Base-by-base conservation (phyloP, 768 basidiomycete genomes). In the Termitomyces sp. region DNA sequence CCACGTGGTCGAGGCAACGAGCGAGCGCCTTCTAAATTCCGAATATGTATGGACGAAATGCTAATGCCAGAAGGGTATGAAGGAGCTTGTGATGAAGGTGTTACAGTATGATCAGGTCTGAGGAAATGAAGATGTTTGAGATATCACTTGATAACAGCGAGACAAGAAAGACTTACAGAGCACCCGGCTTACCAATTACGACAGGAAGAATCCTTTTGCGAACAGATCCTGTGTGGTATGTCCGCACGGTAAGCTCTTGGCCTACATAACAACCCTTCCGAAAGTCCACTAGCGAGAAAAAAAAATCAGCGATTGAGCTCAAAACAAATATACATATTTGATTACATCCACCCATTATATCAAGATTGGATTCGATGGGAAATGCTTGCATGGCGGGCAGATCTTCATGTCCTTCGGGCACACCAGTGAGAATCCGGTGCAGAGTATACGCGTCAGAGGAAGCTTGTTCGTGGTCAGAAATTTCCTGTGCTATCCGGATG, bases 261-360 rank as follows among this genome's bases (percentile, higher is more conserved):
- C 97, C 97, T 5, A 98, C 88, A 68, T 98, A 98, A 69, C 97
- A 99, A 3, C 97, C 97, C 75, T 99, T 99, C 58, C 92, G 79
- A 71, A 97, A 98, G 73, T 98, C 94, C 69, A 98, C 95, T 79
- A 47, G 16, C 63, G 28, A 44, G 40, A 61, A 32, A 44, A 32
- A 44, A 44, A 62, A 50, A 61, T 65, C 40, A 63, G 57, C 54
- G 43, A 59, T 41, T 20, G 13, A 55, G 26, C 49, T 36, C 26
- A n/a, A 4, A 47, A 33, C 13, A 55, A 26, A 50, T 36, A 30
- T 28, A 36, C 23, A 26, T 20, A 33, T 36, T 30, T 46, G 26
- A 79, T 89, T 67, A 97, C 95, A 75, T 67, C 86, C 96, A 52
- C 95, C 94, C 91, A 98, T 98, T 44, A 90, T 75, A 70, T 99